Evolutionary conservation across 805 yeast genomes (phyloP).

Genomic region (Lachancea quebecensis): DNA sequence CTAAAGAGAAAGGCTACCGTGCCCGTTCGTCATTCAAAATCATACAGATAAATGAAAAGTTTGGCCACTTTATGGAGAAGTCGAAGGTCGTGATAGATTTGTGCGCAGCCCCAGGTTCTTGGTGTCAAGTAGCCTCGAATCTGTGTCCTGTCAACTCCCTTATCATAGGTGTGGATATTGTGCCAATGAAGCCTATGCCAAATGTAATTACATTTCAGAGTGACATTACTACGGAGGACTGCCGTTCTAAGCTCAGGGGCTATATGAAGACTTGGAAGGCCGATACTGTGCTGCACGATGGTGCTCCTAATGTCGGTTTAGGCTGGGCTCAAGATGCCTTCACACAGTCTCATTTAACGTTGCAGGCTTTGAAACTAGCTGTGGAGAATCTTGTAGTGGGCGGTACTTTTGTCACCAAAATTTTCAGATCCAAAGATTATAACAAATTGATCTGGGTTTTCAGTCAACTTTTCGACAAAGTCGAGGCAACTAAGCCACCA

Average conservation of each 20-base stretch:
- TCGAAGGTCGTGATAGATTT: conserved; percentile 94
- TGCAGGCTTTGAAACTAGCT: conserved; percentile 89
- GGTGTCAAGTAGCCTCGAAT: conserved; percentile 98
- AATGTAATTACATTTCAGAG: conserved; percentile 91
- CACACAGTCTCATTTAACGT: conserved; percentile 91
- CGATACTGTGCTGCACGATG: conserved; percentile 95
- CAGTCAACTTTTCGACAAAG: conserved; percentile 90
- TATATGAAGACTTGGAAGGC: conserved; percentile 99
- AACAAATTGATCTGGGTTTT: conserved; percentile 97
- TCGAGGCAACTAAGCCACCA: conserved; percentile 98
- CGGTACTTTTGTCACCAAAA: conserved; percentile 93
- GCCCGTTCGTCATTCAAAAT: conserved; percentile 98
- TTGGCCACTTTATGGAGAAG: conserved; percentile 88
- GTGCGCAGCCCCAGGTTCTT: conserved; percentile 99
- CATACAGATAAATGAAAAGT: conserved; percentile 91
- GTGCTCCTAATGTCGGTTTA: conserved; percentile 99
- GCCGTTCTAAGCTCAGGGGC: conserved; percentile 89
- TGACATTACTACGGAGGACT: conserved; percentile 97
- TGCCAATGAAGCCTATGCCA: conserved; percentile 94
- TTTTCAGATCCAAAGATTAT: conserved; percentile 97
- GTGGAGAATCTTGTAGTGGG: conserved; percentile 87
- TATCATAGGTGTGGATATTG: conserved; percentile 98
- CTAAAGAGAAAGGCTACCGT: conserved; percentile 96
- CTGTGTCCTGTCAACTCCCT: conserved; percentile 87
- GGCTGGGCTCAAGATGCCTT: conserved; percentile 99